These are phyloP conservation scores for Aspergillus fumigatus DNA, from an alignment of 2,329 filamentous ascomycete species.

Conservation along the genomic window DNA sequence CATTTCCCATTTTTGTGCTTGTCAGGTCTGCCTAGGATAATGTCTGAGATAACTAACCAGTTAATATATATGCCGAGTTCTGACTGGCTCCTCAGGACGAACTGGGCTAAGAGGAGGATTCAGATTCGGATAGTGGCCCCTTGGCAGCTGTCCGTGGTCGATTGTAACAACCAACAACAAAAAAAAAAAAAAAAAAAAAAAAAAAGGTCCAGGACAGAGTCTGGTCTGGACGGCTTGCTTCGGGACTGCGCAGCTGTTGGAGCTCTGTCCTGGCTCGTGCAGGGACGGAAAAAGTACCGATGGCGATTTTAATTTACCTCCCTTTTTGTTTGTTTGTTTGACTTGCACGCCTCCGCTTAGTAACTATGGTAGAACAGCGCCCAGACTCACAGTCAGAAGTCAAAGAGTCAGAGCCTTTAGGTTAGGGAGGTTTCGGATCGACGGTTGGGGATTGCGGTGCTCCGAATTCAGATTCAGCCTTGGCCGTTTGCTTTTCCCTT, in stretches of 20 bases:
- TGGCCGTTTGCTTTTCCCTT: not conserved
- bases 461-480: not conserved
- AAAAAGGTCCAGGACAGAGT: not conserved
- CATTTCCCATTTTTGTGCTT: not conserved
- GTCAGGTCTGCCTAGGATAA: not conserved
- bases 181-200: too few species aligned
- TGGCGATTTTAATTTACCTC: too few species aligned
- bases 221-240: not conserved
- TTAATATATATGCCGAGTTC: not conserved
- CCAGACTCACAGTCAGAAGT: too few species aligned
- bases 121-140: not conserved
- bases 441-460: not conserved
- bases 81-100: not conserved
- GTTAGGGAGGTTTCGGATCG: not conserved
- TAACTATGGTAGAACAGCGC: too few species aligned
- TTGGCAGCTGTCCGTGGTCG: not conserved
- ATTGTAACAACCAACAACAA: not conserved
- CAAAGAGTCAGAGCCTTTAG: too few species aligned
- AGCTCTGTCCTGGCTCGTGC: not conserved
- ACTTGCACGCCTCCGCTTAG: too few species aligned
- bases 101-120: not conserved
- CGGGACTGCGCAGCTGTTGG: not conserved
- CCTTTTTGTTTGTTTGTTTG: too few species aligned
- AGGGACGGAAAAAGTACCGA: too few species aligned
- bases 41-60: not conserved